phyloP scores from a whole-genome alignment of 805 yeast species.

The Candida namnaoensis region DNA sequence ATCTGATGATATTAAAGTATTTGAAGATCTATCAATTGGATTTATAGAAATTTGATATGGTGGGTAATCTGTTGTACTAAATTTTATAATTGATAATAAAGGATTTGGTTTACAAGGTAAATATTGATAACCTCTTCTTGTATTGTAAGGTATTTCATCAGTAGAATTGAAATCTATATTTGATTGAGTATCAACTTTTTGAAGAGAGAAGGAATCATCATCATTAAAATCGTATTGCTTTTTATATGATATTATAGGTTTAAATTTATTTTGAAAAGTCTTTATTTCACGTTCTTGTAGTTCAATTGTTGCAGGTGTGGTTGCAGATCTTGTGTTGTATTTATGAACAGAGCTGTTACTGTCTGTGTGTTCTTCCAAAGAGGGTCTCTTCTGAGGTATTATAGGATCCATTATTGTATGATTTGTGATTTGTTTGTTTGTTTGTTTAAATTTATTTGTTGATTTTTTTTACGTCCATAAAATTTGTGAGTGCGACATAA shows the following conservation, averaged over 20 bases:
- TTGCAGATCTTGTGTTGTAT: too few species aligned
- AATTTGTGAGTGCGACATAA: too few species aligned
- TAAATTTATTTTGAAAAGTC: constrained; percentile 9
- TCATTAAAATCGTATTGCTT: background rate
- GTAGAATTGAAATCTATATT: constrained; percentile 27
- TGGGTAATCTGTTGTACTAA: constrained; percentile 65
- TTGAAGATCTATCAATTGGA: constrained; percentile 63
- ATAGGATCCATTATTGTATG: background rate
- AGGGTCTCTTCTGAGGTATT: background rate
- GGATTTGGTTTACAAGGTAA: constrained; percentile 71
- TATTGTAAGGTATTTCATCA: constrained; percentile 76
- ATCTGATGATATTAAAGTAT: constrained; percentile 33
- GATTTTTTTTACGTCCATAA: too few species aligned
- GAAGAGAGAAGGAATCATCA: constrained; percentile 8
- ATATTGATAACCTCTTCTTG: constrained; percentile 70
- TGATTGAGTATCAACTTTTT: constrained; percentile 4
- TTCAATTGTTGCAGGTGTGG: too few species aligned
- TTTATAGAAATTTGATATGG: constrained; percentile 53
- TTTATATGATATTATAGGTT: constrained; percentile 14
- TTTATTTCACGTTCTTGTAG: too few species aligned
- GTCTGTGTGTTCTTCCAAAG: background rate
- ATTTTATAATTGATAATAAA: constrained; percentile 43
- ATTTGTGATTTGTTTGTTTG: too few species aligned
- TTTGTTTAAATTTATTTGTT: too few species aligned
- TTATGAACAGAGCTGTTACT: too few species aligned